Base-by-base conservation (phyloP, 1,284 basidiomycete species). In the Phylloporus sp. region DNA sequence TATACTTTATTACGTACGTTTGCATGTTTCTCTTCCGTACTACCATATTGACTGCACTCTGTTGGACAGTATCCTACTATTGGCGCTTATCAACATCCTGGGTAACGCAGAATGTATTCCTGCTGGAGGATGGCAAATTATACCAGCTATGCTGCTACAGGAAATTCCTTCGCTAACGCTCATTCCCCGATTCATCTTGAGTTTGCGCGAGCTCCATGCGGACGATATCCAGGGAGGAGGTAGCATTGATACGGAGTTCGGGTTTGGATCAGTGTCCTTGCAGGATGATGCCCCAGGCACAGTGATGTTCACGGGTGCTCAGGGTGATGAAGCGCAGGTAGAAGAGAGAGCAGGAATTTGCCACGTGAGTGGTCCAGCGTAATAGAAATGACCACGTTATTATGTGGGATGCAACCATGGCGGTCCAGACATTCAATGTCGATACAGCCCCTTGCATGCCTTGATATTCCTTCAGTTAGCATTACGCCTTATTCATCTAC, bases 1-100 rank as follows among this genome's bases (percentile, higher is more conserved):
- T 59, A 12, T 59, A 59, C 47, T 64, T 64, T 39, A 23, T 64
- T 20, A 56, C 53, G 63, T 59, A n/a, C 1, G 63, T 64, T 35
- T n/a, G 19, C 20, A 14, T 32, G 29, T 37, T 39, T 58, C 35
- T 15, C 11, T 17, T 25, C 23, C 23, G 20, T 39, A 11, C 25
- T 53, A 27, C 53, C 20, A 17, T 39, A 7, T 20, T 58, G 35
- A 58, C 17, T 20, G 35, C 32, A 15, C 56, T 15, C 10, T 39
- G 10, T 17, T 58, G 14, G 17, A 39, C 23, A 58, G 56, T 17
- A 25, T 58, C 4, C 35, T 58, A 23, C 23, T 58, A 25, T 56
- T 39, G 2, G 7, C 62, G 8, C 27, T 62, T 20, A 17, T 55
- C 3, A 49, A 17, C 45, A 27, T 45, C 6, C 19, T 60, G 6